Evolutionary conservation across 306 rosid genomes (phyloP), one percentile per base, ranked within the genome.

Genomic region (Cucumis hystrix): DNA sequence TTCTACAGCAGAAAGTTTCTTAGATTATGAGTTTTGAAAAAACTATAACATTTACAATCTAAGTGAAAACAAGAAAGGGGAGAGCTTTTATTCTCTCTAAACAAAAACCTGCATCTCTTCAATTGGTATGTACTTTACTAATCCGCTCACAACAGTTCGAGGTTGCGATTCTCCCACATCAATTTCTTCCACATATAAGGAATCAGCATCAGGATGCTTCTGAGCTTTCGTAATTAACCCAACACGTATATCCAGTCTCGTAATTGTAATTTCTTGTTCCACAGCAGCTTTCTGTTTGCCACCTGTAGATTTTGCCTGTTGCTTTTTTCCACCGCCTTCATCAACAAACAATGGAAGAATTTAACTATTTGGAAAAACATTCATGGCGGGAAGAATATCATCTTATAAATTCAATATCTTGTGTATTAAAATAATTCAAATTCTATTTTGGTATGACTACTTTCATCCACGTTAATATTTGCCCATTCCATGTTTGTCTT

Each of bases 171-270:
- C 99, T 16, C 99, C 99, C 21, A 90, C 96, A 83, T 95, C 97
- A 58, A 89, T 92, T 87, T 89, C 91, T 87, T 92, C 99, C 15
- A 92, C 97, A n/a, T 95, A 95, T 0, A 95, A 84, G 10, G 97
- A 65, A 84, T 95, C 99, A 15, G 99, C 99, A 85, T 88, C 97
- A 23, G 99, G 99, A 84, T 92, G 99, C 78, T 92, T 95, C 84
- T 87, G 85, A 67, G 85, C 97, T 57, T 84, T 92, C 15, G 83
- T 87, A 67, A 95, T 89, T 65, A 87, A 86, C 47, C 99, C 97
- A 77, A 95, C 97, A 16, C 99, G 96, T 37, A 95, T 90, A 79
- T 95, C 97, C 43, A 95, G 93, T 84, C 97, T 92, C n/a, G 91
- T 77, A 66, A 95, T 89, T 52, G 93, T 17, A 83, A 90, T 90